Conservation (phyloP, 805 yeast genomes). For the Candida odintsovae region DNA sequence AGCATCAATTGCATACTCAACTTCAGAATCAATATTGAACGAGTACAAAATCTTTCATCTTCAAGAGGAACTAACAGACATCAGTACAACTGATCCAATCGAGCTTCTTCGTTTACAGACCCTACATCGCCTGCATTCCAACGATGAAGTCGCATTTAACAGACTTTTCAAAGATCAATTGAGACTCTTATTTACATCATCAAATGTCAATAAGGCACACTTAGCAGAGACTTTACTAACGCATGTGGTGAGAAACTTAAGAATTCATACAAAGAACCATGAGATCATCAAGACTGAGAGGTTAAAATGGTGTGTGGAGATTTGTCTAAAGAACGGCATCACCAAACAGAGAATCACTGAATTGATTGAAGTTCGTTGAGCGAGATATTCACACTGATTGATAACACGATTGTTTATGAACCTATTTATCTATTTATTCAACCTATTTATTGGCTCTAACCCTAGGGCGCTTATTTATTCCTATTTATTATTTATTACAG, state of each 20-base stretch:
- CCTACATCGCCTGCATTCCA: neutral
- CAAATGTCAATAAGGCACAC: constrained; percentile 2
- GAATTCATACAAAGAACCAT: neutral
- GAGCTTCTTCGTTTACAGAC: neutral
- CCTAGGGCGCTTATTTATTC: neutral
- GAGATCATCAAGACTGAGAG: constrained; percentile 5
- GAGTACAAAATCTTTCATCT: neutral
- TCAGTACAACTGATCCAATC: neutral
- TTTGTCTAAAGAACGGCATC: constrained; percentile 4
- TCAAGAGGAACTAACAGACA: neutral
- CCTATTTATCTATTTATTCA: neutral
- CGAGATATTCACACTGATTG: neutral
- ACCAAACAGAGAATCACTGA: neutral
- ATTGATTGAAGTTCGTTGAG: neutral
- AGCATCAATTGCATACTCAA: neutral
- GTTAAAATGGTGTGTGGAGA: constrained; percentile 3
- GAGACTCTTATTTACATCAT: constrained; percentile 1
- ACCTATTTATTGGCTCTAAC: neutral
- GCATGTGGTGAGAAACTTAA: constrained; percentile 2
- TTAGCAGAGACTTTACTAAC: constrained; percentile 5
- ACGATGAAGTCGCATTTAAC: constrained; percentile 3
- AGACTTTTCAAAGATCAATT: constrained; percentile 1
- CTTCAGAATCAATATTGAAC: neutral
- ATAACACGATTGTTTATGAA: neutral
- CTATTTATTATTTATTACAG: neutral